Percentiles rank a stretch among this genome's conserved stretches.
Evolutionary conservation across 202 grass and related monocot species (phyloP).

Genomic region (Eragrostis tef): DNA sequence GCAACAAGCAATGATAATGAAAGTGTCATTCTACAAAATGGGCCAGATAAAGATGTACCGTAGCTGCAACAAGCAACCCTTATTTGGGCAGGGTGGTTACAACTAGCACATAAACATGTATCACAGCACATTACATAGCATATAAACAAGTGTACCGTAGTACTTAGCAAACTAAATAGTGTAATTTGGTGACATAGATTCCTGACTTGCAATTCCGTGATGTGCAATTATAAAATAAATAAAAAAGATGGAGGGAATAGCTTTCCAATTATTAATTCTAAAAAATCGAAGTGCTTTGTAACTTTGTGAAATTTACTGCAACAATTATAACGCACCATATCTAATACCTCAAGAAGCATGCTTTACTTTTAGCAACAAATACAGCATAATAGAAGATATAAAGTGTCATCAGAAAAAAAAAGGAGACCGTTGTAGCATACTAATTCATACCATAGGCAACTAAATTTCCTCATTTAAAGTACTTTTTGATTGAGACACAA

Average conservation of each 20-base stretch:
- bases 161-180: too few relatives aligned
- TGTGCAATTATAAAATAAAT: too few relatives aligned
- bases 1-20: neutral
- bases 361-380: neutral
- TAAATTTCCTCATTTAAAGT: neutral
- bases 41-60: neutral
- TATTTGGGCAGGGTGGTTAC: neutral
- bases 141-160: neutral
- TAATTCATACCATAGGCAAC: neutral
- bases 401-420: neutral
- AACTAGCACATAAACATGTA: neutral
- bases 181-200: too few relatives aligned
- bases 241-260: too few relatives aligned
- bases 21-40: neutral
- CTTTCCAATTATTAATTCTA: too few relatives aligned
- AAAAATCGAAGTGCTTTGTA: too few relatives aligned
- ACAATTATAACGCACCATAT: neutral
- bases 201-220: too few relatives aligned
- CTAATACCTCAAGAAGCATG: slow-evolving; percentile 5
- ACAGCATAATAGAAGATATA: neutral
- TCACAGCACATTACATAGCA: neutral
- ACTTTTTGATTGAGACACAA: neutral
- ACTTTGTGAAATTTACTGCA: too few relatives aligned
- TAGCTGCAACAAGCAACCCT: too few relatives aligned
- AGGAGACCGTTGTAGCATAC: neutral